phyloP scores from a whole-genome alignment of 2,329 filamentous ascomycete genomes.

The Penicillium sp. region DNA sequence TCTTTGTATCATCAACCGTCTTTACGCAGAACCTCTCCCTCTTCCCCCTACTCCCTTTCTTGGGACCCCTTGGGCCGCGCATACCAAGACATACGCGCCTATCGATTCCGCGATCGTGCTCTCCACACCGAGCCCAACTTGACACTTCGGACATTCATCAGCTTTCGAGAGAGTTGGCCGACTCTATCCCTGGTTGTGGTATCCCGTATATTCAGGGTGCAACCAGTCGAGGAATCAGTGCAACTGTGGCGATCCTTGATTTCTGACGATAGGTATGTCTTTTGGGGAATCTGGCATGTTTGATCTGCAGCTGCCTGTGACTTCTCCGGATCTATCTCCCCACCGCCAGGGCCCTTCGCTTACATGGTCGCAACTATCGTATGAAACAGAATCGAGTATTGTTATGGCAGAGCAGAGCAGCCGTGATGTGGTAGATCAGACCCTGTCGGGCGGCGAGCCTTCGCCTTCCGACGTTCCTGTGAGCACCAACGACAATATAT shows the following conservation, averaged over 20 bases:
- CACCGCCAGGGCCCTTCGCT: constrained; percentile 29
- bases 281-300: constrained; percentile 22
- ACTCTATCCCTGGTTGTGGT: constrained; percentile 32
- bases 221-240: constrained; percentile 37
- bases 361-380: constrained; percentile 33
- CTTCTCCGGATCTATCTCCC: constrained; percentile 17
- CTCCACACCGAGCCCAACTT: constrained; percentile 12
- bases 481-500: constrained; percentile 55
- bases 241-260: constrained; percentile 44
- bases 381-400: constrained; percentile 53
- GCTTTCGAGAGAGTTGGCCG: constrained; percentile 25
- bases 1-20: constrained; percentile 33
- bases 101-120: constrained; percentile 25
- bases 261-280: constrained; percentile 45
- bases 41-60: constrained; percentile 23
- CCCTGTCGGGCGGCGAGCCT: constrained; percentile 64
- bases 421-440: constrained; percentile 71
- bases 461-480: constrained; percentile 66
- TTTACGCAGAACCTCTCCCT: constrained; percentile 22
- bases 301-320: constrained; percentile 16
- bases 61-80: constrained; percentile 29
- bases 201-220: constrained; percentile 34
- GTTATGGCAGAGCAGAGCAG: constrained; percentile 71
- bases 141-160: constrained; percentile 22
- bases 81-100: constrained; percentile 19